Base-by-base conservation (phyloP, 2,329 filamentous ascomycete genomes). In the Neobulgaria alba region DNA sequence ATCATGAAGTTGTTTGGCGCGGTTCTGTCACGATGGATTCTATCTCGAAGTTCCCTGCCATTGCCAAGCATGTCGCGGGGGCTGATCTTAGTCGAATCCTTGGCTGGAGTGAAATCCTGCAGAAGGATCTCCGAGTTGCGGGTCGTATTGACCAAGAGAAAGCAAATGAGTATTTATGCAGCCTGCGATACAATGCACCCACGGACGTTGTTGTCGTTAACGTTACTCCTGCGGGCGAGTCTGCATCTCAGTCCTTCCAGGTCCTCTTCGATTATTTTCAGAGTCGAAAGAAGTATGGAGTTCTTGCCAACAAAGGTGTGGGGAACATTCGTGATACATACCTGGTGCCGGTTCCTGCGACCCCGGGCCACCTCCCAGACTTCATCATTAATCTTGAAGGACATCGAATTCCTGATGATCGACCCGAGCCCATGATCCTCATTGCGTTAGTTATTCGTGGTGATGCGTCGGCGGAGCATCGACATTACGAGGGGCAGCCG, bases 341-440 rank as follows among this genome's bases (percentile, higher is more conserved):
- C 60, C 74, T 96, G 21, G 82, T 95, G 8, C 90, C 92, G 0
- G 77, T 96, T 3, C 77, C 87, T 21, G 73, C 79, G 4, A 87
- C 85, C 18, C 71, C 76, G 18, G 71, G 68, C 23, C 75, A 74
- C 36, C 75, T 90, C 32, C 90, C 92, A 0, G 85, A 89, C 47
- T 95, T 95, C 54, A 78, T 95, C 61, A 76, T 87, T 46, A 84
- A 94, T 56, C 73, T 96, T n/a, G 81, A 86, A 48, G 83, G 90
- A 53, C 89, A 89, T 59, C 76, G 77, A 20, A 75, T 95, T 21
- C 85, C 89, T 33, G 72, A 76, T 43, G 74, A 75, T 2, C 73
- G 84, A 12, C 69, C 78, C 0, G 82, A 93, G 50, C 79, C 85
- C 1, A 77, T 92, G 65, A 67, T 98, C 26, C 68, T 96, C 7